These are phyloP conservation scores for Periconia digitata DNA, from an alignment of 2,329 filamentous ascomycete species.

Conservation along the genomic window DNA sequence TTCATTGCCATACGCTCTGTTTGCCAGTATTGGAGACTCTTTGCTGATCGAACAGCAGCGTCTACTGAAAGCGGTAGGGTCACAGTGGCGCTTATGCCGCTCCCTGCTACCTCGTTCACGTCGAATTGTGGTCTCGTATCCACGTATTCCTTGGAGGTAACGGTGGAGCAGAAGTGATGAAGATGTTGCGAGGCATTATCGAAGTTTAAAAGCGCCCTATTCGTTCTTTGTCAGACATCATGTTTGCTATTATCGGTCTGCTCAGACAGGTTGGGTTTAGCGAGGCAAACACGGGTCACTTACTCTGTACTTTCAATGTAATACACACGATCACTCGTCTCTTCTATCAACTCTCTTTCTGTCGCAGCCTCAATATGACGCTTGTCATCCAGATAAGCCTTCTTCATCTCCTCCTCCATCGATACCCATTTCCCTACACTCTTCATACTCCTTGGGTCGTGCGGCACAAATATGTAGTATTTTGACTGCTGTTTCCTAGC, in stretches of 20 bases:
- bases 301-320: constrained; percentile 29
- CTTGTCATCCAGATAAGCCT: constrained; percentile 66
- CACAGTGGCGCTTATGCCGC: constrained; percentile 60
- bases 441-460: constrained; percentile 27
- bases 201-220: constrained; percentile 68
- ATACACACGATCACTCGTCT: constrained; percentile 35
- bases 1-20: constrained; percentile 73
- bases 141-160: constrained; percentile 61
- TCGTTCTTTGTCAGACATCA: not conserved
- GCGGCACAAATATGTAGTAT: constrained; percentile 55
- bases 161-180: constrained; percentile 73
- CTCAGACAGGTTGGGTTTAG: not conserved
- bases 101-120: constrained; percentile 44
- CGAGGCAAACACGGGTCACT: not conserved
- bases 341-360: constrained; percentile 53
- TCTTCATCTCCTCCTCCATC: constrained; percentile 74
- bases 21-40: constrained; percentile 61
- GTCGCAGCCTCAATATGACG: constrained; percentile 52
- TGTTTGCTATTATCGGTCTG: not conserved
- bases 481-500: constrained; percentile 61
- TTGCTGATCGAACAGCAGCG: constrained; percentile 57
- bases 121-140: constrained; percentile 70
- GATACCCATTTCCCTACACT: constrained; percentile 59
- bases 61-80: constrained; percentile 71
- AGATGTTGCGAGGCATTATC: constrained; percentile 76